These are phyloP conservation scores for Diaporthe sp. DNA, from an alignment of 2,329 filamentous ascomycete genomes.

Conservation along the genomic window DNA sequence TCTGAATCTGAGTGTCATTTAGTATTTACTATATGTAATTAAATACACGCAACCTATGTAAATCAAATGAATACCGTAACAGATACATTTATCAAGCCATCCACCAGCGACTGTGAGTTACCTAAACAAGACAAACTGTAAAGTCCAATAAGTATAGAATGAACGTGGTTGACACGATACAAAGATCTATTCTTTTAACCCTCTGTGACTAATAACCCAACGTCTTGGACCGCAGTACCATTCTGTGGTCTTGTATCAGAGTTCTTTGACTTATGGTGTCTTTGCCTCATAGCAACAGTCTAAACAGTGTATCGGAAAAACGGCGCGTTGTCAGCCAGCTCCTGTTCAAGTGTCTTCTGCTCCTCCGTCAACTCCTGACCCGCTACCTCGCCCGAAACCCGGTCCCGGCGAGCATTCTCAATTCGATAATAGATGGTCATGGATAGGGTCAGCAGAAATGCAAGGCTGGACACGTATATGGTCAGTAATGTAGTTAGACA, in stretches of 20 bases:
- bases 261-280: neutral
- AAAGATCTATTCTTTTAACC: neutral
- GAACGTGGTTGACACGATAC: neutral
- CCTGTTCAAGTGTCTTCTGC: conserved; percentile 48
- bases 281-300: neutral
- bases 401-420: conserved; percentile 51
- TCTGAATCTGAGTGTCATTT: neutral
- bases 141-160: neutral
- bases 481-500: neutral
- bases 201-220: neutral
- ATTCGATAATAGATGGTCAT: conserved; percentile 51
- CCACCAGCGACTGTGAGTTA: too few relatives aligned
- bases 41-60: neutral
- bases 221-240: neutral
- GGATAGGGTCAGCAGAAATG: conserved; percentile 50
- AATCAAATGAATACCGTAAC: neutral
- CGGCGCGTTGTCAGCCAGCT: conserved; percentile 50
- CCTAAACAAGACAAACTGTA: too few relatives aligned
- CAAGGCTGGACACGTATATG: conserved; percentile 43
- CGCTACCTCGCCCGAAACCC: conserved; percentile 38
- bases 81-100: neutral
- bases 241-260: neutral
- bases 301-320: conserved; percentile 51
- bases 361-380: conserved; percentile 47
- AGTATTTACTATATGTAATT: neutral